Evolutionary conservation across 768 basidiomycete genomes (phyloP).

Genomic region (Podaxis sp.): DNA sequence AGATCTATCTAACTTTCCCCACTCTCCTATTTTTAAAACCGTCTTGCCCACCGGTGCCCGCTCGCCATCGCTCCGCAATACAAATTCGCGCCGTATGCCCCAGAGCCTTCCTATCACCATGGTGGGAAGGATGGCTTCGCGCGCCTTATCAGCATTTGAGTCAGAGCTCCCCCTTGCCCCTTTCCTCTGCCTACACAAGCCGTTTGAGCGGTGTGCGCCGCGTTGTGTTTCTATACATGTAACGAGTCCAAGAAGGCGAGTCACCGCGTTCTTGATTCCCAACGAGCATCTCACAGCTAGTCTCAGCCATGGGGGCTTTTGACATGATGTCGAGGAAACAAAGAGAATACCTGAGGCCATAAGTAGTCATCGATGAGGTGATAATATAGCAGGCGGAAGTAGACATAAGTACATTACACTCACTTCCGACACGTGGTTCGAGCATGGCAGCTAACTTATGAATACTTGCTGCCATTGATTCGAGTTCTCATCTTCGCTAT

Average conservation of each 20-base stretch:
- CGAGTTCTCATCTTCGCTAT: slow-evolving; percentile 27
- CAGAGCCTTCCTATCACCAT: neutral
- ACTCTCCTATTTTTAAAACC: too few relatives aligned
- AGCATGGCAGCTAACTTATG: neutral
- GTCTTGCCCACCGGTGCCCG: too few relatives aligned
- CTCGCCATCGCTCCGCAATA: neutral
- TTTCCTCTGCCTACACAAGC: too few relatives aligned
- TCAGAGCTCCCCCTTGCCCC: too few relatives aligned
- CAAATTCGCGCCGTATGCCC: neutral
- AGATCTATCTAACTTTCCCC: too few relatives aligned
- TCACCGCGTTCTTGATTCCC: too few relatives aligned
- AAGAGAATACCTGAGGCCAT: neutral
- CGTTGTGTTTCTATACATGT: neutral
- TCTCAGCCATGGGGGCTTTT: slow-evolving; percentile 35
- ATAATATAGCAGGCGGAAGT: neutral
- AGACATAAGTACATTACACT: neutral
- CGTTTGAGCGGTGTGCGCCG: neutral
- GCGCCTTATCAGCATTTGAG: too few relatives aligned
- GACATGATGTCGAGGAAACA: slow-evolving; percentile 22
- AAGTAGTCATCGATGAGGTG: neutral
- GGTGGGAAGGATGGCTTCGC: too few relatives aligned
- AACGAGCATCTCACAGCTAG: too few relatives aligned
- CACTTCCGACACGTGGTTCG: neutral
- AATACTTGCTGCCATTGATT: neutral
- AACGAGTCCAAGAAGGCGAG: neutral